These are phyloP conservation scores for Actinidia arguta DNA, from an alignment of 179 eudicot species.

Conservation along the genomic window DNA sequence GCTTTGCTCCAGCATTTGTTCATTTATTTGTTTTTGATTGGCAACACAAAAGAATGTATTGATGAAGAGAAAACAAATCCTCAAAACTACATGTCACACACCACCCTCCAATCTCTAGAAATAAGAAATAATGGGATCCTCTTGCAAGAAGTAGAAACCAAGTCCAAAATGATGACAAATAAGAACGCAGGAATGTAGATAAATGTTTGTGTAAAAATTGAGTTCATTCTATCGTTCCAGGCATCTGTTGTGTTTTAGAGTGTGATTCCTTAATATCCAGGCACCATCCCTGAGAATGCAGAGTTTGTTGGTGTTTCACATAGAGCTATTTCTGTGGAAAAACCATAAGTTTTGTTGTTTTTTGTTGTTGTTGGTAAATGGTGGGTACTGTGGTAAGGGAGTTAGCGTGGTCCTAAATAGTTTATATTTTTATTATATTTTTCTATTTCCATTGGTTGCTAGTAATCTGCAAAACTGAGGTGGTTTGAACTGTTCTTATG, in stretches of 20 bases:
- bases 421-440: not conserved
- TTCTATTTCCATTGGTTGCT: not conserved
- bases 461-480: not conserved
- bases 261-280: not conserved
- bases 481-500: not conserved
- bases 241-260: not conserved
- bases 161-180: not conserved
- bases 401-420: not conserved
- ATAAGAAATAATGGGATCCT: too few species aligned
- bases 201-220: not conserved
- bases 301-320: not conserved
- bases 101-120: too few species aligned
- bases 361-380: not conserved
- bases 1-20: not conserved
- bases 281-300: too few species aligned
- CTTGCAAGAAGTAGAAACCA: too few species aligned
- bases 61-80: too few species aligned
- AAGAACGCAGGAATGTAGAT: not conserved
- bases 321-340: not conserved
- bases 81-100: too few species aligned
- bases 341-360: not conserved
- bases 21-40: not conserved
- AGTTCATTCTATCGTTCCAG: not conserved
- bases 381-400: not conserved
- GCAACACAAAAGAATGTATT: too few species aligned